Evolutionary conservation across 176 grass and related monocot species (phyloP).

Genomic region (bread wheat (Triticum aestivum)): IWGSC_CS_RefSeq_v2.1 NC_057804.1:190646263-190646762

Average conservation of each 20-base stretch:
- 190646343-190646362: too few species aligned
- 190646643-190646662: neutral
- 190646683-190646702: neutral
- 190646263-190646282: neutral
- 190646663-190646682: neutral
- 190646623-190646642: neutral
- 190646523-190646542: neutral
- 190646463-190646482: neutral
- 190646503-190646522: neutral
- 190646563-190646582: neutral
- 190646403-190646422: neutral
- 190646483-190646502: slow-evolving; percentile 1
- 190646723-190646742: slow-evolving; percentile 8
- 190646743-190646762: neutral
- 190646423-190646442: neutral
- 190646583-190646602: neutral
- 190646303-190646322: neutral
- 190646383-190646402: neutral
- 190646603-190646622: slow-evolving; percentile 7
- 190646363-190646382: neutral
- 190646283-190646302: neutral
- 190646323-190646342: neutral
- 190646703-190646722: neutral
- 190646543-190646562: neutral
- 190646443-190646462: neutral